Conservation (phyloP, 2,329 filamentous ascomycete species). For the Diaporthe humulicola region DNA sequence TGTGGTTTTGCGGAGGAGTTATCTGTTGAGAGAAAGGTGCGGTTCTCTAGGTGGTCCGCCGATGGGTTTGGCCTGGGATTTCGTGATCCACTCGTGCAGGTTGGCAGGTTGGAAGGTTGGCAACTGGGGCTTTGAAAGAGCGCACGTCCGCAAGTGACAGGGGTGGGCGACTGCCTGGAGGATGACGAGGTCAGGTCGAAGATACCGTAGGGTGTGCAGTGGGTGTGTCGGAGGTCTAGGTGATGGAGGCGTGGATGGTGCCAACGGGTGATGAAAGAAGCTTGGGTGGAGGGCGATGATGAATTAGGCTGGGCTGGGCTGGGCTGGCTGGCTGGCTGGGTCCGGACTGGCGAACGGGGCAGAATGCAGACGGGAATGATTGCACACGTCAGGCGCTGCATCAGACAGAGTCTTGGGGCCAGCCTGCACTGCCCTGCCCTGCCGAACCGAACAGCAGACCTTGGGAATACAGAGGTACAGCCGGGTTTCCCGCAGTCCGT, state of each 20-base stretch:
- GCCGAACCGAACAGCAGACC: background rate
- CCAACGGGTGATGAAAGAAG: conserved; percentile 33
- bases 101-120: background rate
- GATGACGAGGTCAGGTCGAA: conserved; percentile 35
- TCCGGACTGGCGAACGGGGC: conserved; percentile 12
- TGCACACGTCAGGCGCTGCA: conserved; percentile 34
- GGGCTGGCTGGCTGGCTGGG: background rate
- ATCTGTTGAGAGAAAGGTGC: conserved; percentile 41
- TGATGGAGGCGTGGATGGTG: conserved; percentile 38
- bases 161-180: conserved; percentile 28
- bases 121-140: conserved; percentile 4
- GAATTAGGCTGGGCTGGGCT: conserved; percentile 29
- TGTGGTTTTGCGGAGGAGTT: conserved; percentile 6
- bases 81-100: conserved; percentile 24
- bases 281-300: conserved; percentile 31
- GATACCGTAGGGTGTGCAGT: conserved; percentile 26
- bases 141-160: conserved; percentile 6
- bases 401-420: conserved; percentile 5
- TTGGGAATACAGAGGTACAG: background rate
- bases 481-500: conserved; percentile 15
- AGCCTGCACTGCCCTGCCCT: conserved; percentile 14
- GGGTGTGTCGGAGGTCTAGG: conserved; percentile 22
- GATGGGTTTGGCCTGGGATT: conserved; percentile 26
- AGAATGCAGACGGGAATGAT: conserved; percentile 7
- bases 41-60: conserved; percentile 33